These are phyloP conservation scores for Fusarium agapanthi DNA, from an alignment of 2,329 filamentous ascomycete species.

Conservation along the genomic window DNA sequence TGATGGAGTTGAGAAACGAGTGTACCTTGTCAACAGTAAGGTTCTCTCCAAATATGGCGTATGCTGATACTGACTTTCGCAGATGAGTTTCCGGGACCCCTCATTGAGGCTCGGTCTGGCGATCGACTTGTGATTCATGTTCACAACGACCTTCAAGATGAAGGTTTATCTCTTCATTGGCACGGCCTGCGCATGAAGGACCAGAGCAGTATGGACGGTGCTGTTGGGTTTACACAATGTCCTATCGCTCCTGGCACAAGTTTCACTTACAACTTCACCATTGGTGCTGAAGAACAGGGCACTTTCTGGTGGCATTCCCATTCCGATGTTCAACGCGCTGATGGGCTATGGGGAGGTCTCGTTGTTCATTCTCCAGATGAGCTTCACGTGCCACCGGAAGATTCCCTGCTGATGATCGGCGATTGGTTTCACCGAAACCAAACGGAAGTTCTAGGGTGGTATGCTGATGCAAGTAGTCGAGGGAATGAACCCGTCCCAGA, in stretches of 20 bases:
- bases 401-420: not conserved
- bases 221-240: not conserved
- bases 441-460: not conserved
- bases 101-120: not conserved
- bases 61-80: fast-evolving
- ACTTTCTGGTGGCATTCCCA: constrained; percentile 20
- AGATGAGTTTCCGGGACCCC: not conserved
- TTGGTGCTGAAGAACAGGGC: not conserved
- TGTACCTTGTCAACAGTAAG: constrained; percentile 2
- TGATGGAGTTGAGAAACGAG: not conserved
- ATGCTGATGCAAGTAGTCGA: not conserved
- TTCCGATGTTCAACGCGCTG: not conserved
- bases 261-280: not conserved
- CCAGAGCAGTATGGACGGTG: constrained; percentile 1
- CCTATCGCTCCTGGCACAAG: fast-evolving
- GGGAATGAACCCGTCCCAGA: constrained; percentile 14
- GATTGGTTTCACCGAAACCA: constrained; percentile 4
- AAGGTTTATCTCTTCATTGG: constrained; percentile 1
- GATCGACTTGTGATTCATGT: not conserved
- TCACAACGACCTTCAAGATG: not conserved
- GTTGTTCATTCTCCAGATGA: not conserved
- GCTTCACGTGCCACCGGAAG: fast-evolving
- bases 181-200: not conserved
- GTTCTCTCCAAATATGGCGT: fast-evolving
- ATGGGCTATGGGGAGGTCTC: not conserved